Evolutionary conservation across 306 rosid genomes (phyloP).

Genomic region (Trifolium dubium): DNA sequence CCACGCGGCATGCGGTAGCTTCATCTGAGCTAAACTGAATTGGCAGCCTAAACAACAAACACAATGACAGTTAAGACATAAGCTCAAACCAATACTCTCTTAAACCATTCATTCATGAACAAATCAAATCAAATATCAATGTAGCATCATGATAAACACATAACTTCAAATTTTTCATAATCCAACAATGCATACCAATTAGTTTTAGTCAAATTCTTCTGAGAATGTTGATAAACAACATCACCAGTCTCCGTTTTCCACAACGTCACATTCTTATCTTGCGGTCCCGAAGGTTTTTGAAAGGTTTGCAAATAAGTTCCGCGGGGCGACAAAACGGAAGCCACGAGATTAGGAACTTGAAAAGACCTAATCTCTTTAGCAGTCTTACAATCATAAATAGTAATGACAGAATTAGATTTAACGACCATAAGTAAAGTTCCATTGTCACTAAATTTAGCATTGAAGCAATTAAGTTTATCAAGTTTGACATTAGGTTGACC

Average conservation of each 20-base stretch:
- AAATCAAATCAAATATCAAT: conserved; percentile 1
- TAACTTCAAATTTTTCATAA: not conserved
- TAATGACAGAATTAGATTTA: conserved; percentile 60
- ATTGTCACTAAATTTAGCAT: conserved; percentile 70
- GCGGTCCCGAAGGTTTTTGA: conserved; percentile 67
- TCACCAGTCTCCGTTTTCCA: conserved; percentile 74
- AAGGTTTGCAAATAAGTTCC: conserved; percentile 84
- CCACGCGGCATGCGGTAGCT: conserved; percentile 76
- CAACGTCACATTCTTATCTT: conserved; percentile 72
- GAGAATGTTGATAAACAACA: conserved; percentile 66
- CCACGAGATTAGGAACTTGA: conserved; percentile 62
- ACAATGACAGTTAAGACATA: conserved; percentile 5
- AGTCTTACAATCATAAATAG: conserved; percentile 57
- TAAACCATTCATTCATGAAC: not conserved
- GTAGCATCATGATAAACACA: not conserved
- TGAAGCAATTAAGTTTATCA: conserved; percentile 63
- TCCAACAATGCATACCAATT: conserved; percentile 58
- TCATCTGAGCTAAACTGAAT: conserved; percentile 82
- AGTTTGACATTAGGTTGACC: conserved; percentile 68
- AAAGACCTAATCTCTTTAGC: conserved; percentile 70
- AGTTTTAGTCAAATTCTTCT: conserved; percentile 72
- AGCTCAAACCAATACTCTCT: not conserved
- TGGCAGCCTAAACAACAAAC: conserved; percentile 66
- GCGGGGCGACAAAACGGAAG: conserved; percentile 71
- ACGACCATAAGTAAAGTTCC: conserved; percentile 75